Evolutionary conservation across 2,329 filamentous ascomycete species (phyloP).

Genomic region (Didymella pinodella): DNA sequence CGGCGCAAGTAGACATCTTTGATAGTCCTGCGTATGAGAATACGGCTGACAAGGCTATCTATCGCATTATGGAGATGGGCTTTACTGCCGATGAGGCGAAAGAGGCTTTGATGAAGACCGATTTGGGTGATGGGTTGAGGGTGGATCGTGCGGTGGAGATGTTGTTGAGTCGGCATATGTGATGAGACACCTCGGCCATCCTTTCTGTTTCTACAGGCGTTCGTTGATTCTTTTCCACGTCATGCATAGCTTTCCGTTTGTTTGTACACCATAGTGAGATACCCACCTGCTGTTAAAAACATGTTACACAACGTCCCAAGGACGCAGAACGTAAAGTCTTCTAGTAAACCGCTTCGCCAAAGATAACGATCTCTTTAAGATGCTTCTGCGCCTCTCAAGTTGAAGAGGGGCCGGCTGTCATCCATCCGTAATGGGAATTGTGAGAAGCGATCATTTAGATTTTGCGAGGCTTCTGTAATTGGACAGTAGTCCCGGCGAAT

Average conservation of each 20-base stretch:
- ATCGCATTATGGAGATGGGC: conserved; percentile 66
- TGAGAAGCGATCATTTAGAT: no score
- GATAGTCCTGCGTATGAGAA: conserved; percentile 54
- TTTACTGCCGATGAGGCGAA: conserved; percentile 64
- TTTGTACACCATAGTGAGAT: conserved; percentile 16
- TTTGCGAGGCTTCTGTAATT: no score
- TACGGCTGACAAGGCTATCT: conserved; percentile 65
- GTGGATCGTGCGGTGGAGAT: conserved; percentile 65
- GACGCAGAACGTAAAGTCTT: neutral
- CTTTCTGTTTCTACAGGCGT: neutral
- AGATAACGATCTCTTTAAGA: neutral
- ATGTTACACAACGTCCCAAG: neutral
- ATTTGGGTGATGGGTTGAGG: conserved; percentile 66
- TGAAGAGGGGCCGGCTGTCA: no score
- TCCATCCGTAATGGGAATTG: no score
- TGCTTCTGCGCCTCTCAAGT: no score
- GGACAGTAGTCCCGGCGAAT: no score
- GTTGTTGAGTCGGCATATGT: conserved; percentile 50
- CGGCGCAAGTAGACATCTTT: conserved; percentile 41
- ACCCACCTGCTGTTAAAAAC: conserved; percentile 12
- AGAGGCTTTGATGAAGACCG: conserved; percentile 65
- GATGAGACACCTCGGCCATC: neutral
- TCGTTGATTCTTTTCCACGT: neutral
- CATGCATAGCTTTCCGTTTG: neutral
- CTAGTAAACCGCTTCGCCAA: neutral